Percentiles rank a stretch among this genome's conserved stretches.
phyloP scores from a whole-genome alignment of 495 filamentous ascomycete species.

The Tricharina praecox region DNA sequence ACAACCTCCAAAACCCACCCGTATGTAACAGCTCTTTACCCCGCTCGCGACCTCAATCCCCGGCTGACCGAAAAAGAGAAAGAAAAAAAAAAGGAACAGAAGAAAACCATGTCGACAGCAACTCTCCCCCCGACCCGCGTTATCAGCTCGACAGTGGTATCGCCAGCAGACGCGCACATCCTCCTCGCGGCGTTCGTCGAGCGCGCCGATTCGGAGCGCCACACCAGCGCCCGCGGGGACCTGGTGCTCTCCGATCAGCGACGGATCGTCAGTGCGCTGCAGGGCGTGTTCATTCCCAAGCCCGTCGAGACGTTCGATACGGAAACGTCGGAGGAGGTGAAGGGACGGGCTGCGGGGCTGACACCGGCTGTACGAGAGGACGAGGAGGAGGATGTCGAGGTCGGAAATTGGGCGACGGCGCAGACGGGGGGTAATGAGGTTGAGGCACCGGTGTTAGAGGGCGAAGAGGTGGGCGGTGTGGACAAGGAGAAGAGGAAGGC shows the following conservation, averaged over 20 bases:
- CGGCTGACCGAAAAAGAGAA: too few species aligned
- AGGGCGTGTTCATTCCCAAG: slow-evolving; percentile 15
- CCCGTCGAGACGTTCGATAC: slow-evolving; percentile 7
- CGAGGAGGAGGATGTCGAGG: too few species aligned
- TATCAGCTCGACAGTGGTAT: slow-evolving; percentile 9
- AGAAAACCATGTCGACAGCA: too few species aligned
- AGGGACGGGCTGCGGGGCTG: slow-evolving; percentile 7
- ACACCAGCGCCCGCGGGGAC: slow-evolving; percentile 9
- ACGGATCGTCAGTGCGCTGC: slow-evolving; percentile 19
- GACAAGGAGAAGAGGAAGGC: slow-evolving; percentile 15
- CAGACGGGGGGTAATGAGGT: too few species aligned
- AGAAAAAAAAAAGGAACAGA: too few species aligned
- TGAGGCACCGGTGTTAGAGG: too few species aligned
- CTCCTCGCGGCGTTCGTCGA: slow-evolving; percentile 13
- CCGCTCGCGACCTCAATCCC: too few species aligned
- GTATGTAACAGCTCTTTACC: too few species aligned
- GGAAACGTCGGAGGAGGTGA: not conserved
- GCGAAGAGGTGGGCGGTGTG: not conserved
- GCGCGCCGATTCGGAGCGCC: slow-evolving; percentile 11
- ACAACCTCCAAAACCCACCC: too few species aligned
- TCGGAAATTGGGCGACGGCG: too few species aligned
- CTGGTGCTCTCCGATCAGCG: slow-evolving; percentile 17
- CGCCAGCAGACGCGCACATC: slow-evolving; percentile 13
- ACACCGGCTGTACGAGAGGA: slow-evolving; percentile 4
- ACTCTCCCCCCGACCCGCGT: slow-evolving; percentile 15